Conservation (phyloP, 2,329 filamentous ascomycete genomes). For the Gremmenia infestans region DNA sequence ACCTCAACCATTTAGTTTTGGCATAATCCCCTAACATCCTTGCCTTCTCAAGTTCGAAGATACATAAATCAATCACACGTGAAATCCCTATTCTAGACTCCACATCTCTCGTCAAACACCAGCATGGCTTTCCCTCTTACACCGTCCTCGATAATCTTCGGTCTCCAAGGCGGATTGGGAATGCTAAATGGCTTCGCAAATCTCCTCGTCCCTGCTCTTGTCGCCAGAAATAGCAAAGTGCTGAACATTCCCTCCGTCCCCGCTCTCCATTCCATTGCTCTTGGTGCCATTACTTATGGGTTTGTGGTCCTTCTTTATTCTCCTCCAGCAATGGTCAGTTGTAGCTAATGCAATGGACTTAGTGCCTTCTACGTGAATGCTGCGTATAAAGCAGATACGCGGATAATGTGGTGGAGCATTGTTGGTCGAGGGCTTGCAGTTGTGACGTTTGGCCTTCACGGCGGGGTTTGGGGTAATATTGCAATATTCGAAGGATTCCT, state of each 20-base stretch:
- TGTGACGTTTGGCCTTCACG: not conserved
- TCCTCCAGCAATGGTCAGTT: not conserved
- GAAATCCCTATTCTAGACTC: no score
- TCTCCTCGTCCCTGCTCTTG: not conserved
- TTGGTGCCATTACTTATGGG: not conserved
- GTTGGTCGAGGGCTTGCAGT: not conserved
- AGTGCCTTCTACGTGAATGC: not conserved
- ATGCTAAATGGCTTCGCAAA: not conserved
- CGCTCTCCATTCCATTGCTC: not conserved
- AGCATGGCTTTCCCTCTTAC: not conserved
- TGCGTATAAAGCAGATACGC: not conserved
- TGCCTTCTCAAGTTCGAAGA: no score
- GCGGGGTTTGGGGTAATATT: not conserved
- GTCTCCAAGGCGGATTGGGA: not conserved
- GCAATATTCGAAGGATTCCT: not conserved
- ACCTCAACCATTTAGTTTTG: no score
- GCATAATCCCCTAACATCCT: no score
- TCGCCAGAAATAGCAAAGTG: not conserved
- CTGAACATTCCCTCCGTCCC: not conserved
- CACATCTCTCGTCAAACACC: not conserved
- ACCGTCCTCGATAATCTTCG: not conserved
- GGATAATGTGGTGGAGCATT: not conserved
- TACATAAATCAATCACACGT: no score
- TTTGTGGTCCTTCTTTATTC: not conserved
- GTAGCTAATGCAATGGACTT: not conserved